Base-by-base conservation (phyloP, 2,329 filamentous ascomycete genomes). In the Lachnellula willkommii region DNA sequence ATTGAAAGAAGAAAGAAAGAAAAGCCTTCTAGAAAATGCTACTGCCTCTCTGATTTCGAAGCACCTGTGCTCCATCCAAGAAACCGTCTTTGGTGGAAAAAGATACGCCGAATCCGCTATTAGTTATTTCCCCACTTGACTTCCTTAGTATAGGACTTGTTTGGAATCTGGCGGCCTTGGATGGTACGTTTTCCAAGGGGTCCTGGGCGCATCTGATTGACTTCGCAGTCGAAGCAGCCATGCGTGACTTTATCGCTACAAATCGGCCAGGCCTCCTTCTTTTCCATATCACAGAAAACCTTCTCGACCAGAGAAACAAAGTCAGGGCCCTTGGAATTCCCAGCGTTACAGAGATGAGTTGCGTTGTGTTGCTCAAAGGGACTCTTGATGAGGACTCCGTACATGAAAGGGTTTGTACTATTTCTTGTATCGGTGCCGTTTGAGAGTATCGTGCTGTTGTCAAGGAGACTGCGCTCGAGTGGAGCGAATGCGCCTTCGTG, bases 251-350 rank as follows among this genome's bases (percentile, higher is more conserved):
- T 42, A 3, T 42, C 40, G 15, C 55, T 55, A 53, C 69, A 72
- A 32, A 71, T 53, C 3, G 65, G 60, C 55, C 63, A 68, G 20
- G 65, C 45, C 45, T 63, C 55, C 49, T 67, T 66, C 7, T 57
- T 54, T 3, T 59, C 58, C 68, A 72, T 72, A 50, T 72, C 67
- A 56, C 69, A 72, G 55, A 69, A 71, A 6, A 68, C 15, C 3
- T 59, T 59, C 53, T 72, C 69, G 4, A 53, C 51, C 12, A 61
- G 51, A 7, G 68, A 70, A 24, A 70, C 68, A 26, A 70, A 67
- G 52, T 71, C 68, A 11, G 68, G 70, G 8, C 70, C 70, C 4
- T 62, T 56, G 35, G 68, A 70, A 5, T 55, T 66, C 6, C 55
- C 37, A 26, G 58, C 63, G 56, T 68, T 54, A 58, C 70, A 72